Evolutionary conservation across 163 green algal genomes (phyloP).

Genomic region (Volvox carteri): DNA sequence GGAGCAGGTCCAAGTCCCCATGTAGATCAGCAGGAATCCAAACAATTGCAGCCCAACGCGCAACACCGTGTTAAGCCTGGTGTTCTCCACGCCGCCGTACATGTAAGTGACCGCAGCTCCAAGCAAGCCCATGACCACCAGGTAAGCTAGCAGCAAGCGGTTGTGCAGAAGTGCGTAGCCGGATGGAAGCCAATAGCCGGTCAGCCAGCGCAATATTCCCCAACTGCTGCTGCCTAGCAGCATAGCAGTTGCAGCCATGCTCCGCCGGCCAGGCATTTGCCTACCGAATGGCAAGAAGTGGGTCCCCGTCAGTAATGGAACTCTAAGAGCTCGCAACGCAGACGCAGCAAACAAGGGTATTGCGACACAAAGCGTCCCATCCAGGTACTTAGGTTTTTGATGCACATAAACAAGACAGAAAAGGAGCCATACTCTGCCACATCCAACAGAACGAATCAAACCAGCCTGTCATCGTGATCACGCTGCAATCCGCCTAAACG

Average conservation of each 20-base stretch:
- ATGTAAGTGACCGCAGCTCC: constrained; percentile 59
- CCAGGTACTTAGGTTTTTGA: no score
- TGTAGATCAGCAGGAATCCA: constrained; percentile 60
- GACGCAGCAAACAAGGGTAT: no score
- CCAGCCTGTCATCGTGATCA: no score
- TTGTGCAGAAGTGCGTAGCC: constrained; percentile 45
- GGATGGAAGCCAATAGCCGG: constrained; percentile 57
- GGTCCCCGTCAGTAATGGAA: no score
- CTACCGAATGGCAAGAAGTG: no score
- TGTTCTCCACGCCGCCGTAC: constrained; percentile 57
- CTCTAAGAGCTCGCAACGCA: no score
- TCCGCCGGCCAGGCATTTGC: constrained; percentile 57
- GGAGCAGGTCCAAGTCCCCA: constrained; percentile 54
- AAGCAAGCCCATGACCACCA: constrained; percentile 13
- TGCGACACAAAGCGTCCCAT: no score
- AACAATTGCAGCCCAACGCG: constrained; percentile 54
- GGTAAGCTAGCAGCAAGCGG: constrained; percentile 35
- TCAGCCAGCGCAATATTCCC: constrained; percentile 59
- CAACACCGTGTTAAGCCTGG: constrained; percentile 64
- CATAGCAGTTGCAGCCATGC: constrained; percentile 28
- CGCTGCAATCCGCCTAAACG: no score
- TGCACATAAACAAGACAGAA: no score
- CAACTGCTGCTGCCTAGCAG: constrained; percentile 55
- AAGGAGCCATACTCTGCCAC: no score
- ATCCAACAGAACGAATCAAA: no score